A percentile compares a stretch with the other conserved stretches of the same genome.
Evolutionary conservation across 2,329 filamentous ascomycete genomes (phyloP).

Genomic region (Cordyceps militaris): DNA sequence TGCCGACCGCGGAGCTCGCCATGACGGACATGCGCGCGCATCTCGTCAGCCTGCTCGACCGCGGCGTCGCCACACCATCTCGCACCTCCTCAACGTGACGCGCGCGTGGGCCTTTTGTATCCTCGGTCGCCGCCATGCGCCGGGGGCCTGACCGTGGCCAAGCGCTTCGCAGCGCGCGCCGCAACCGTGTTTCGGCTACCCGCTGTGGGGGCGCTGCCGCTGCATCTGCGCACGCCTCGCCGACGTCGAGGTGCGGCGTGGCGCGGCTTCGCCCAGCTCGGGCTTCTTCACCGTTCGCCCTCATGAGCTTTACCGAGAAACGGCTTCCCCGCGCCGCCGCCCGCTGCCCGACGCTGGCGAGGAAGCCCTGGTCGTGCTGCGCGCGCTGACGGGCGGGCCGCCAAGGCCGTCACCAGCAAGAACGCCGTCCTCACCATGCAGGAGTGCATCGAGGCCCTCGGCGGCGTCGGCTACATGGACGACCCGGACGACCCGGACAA

Average conservation of each 20-base stretch:
- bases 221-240: slow-evolving; percentile 14
- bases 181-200: slow-evolving; percentile 11
- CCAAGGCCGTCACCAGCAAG: slow-evolving; percentile 14
- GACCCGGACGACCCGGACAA: slow-evolving; percentile 16
- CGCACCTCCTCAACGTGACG: slow-evolving; percentile 15
- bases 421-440: slow-evolving; percentile 12
- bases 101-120: slow-evolving; percentile 11
- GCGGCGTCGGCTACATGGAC: slow-evolving; percentile 16
- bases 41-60: slow-evolving; percentile 12
- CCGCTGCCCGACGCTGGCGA: slow-evolving; percentile 6
- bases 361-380: slow-evolving; percentile 10
- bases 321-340: background rate
- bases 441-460: slow-evolving; percentile 15
- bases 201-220: slow-evolving; percentile 14
- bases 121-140: slow-evolving; percentile 10
- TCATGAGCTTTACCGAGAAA: slow-evolving; percentile 15
- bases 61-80: slow-evolving; percentile 15
- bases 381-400: slow-evolving; percentile 9
- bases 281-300: slow-evolving; percentile 11
- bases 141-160: slow-evolving; percentile 9
- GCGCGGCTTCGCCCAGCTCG: slow-evolving; percentile 8
- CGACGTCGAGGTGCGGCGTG: slow-evolving; percentile 13
- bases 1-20: slow-evolving; percentile 15
- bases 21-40: slow-evolving; percentile 13
- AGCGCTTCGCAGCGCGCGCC: slow-evolving; percentile 9